Percentiles rank a stretch among this genome's conserved stretches.
phyloP scores from a whole-genome alignment of 805 yeast genomes.

The Candida odintsovae region DNA sequence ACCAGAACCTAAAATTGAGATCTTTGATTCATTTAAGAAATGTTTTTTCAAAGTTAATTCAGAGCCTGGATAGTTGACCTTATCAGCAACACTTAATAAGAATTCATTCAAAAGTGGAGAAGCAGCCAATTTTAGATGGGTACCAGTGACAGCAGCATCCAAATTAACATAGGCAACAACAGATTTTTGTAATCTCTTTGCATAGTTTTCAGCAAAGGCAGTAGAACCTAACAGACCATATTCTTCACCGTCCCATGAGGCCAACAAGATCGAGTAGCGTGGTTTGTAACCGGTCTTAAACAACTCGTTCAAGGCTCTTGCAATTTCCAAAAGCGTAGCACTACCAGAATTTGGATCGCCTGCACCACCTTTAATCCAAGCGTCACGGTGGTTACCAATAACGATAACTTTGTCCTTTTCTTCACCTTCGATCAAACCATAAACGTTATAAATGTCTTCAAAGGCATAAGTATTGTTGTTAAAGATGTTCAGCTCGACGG shows the following conservation, averaged over 20 bases:
- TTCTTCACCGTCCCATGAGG: slow-evolving; percentile 83
- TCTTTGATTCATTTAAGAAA: slow-evolving; percentile 24
- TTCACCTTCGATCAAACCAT: slow-evolving; percentile 54
- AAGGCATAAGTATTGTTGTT: slow-evolving; percentile 58
- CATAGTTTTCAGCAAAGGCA: slow-evolving; percentile 65
- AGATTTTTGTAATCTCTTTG: slow-evolving; percentile 38
- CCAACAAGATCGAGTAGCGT: slow-evolving; percentile 54
- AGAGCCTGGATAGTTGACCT: slow-evolving; percentile 39
- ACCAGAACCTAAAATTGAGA: slow-evolving; percentile 59
- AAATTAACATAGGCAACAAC: slow-evolving; percentile 65
- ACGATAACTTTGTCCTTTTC: slow-evolving; percentile 49
- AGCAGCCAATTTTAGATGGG: slow-evolving; percentile 39
- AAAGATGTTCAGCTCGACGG: slow-evolving; percentile 44
- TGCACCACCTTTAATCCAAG: slow-evolving; percentile 78
- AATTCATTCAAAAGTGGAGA: slow-evolving; percentile 54
- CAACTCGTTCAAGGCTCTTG: slow-evolving; percentile 51
- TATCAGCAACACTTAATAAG: slow-evolving; percentile 37
- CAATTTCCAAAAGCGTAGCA: slow-evolving; percentile 54
- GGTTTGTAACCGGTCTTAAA: slow-evolving; percentile 59
- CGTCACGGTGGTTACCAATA: slow-evolving; percentile 74
- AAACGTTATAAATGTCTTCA: slow-evolving; percentile 56
- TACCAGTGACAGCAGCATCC: slow-evolving; percentile 51
- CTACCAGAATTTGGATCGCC: slow-evolving; percentile 77
- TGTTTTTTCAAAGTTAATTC: slow-evolving; percentile 23
- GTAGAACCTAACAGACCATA: slow-evolving; percentile 72